Evolutionary conservation across 78 protist species (phyloP).

Genomic region (Dictyostelium firmibasis): DNA sequence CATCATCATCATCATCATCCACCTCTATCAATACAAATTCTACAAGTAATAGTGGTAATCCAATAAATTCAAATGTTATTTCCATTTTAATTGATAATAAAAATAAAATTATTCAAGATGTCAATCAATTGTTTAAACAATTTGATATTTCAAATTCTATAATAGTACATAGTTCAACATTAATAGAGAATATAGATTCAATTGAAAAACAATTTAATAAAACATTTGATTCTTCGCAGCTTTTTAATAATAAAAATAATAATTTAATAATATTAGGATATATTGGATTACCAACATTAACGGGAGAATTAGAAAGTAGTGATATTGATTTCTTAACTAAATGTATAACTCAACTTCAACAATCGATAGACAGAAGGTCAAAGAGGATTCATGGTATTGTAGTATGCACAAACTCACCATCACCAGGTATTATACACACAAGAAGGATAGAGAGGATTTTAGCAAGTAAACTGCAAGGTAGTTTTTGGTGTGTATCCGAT

Average conservation of each 20-base stretch:
- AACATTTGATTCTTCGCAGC: not conserved
- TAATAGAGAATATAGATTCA: not conserved
- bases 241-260: not conserved
- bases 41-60: no score
- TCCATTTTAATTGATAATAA: constrained; percentile 50
- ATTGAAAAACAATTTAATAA: not conserved
- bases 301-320: not conserved
- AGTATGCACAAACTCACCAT: constrained; percentile 67
- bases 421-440: constrained; percentile 42
- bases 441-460: constrained; percentile 56
- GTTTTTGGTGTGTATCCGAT: constrained; percentile 73
- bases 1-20: no score
- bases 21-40: not conserved
- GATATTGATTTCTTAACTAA: constrained; percentile 55
- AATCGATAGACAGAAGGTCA: not conserved
- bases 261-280: constrained; percentile 5
- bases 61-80: not conserved
- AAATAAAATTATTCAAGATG: constrained; percentile 39
- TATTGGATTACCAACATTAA: constrained; percentile 58
- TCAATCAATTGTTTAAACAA: constrained; percentile 25
- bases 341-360: constrained; percentile 26
- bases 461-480: constrained; percentile 33
- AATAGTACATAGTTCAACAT: not conserved
- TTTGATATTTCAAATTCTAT: constrained; percentile 2
- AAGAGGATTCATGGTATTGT: constrained; percentile 42